phyloP scores from a whole-genome alignment of 768 basidiomycete species.

The Boletus vinaceobasis region DNA sequence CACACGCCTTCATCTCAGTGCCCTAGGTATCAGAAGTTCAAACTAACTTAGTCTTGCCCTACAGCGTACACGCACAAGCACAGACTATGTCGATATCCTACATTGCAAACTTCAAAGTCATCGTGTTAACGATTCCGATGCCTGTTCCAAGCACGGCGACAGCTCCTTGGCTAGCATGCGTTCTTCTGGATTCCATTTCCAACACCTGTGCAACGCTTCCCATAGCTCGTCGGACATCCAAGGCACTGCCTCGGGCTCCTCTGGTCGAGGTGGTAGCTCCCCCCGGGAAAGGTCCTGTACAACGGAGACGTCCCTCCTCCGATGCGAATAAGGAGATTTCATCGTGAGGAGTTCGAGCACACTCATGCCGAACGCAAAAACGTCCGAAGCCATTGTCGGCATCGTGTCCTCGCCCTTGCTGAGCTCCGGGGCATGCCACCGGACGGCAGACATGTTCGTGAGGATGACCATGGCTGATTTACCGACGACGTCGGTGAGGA shows the following conservation, averaged over 20 bases:
- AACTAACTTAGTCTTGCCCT: background rate
- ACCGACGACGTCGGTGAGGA: conserved; percentile 57
- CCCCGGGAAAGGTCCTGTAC: conserved; percentile 41
- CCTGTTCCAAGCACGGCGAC: conserved; percentile 8
- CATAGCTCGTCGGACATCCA: conserved; percentile 50
- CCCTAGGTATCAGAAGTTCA: background rate
- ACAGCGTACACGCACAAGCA: conserved; percentile 1
- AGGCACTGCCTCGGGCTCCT: conserved; percentile 25
- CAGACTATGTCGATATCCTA: background rate
- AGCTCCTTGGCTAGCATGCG: conserved; percentile 43
- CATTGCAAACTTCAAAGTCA: background rate
- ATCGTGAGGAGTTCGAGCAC: conserved; percentile 57
- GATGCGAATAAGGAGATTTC: conserved; percentile 46
- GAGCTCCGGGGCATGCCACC: conserved; percentile 64
- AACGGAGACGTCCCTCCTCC: conserved; percentile 48
- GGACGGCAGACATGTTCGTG: conserved; percentile 43
- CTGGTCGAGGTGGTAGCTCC: conserved; percentile 44
- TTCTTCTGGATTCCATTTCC: conserved; percentile 36
- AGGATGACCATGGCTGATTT: conserved; percentile 44
- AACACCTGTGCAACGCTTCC: conserved; percentile 45
- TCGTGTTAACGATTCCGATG: background rate
- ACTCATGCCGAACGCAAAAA: conserved; percentile 60
- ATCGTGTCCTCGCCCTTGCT: conserved; percentile 40
- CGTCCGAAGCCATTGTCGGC: conserved; percentile 48
- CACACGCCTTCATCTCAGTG: background rate